phyloP scores from a whole-genome alignment of 192 early-diverging fungal genomes.

The Funneliformis geosporum region DNA sequence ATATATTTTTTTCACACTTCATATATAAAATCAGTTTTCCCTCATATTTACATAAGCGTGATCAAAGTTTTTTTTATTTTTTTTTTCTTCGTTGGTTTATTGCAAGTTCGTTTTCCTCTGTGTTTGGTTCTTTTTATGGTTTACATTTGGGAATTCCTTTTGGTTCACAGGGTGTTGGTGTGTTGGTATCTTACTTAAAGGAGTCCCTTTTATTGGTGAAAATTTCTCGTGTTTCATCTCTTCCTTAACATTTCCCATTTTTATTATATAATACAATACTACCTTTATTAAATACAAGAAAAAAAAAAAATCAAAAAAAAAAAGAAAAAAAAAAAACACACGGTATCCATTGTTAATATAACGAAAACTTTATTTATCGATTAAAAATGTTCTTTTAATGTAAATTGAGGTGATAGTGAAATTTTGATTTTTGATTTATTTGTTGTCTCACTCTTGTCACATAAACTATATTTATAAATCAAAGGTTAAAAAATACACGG shows the following conservation, averaged over 20 bases:
- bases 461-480: not conserved
- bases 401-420: not conserved
- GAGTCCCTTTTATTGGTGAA: constrained; percentile 19
- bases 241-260: not conserved
- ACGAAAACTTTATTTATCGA: not conserved
- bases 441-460: not conserved
- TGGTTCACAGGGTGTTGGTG: constrained; percentile 22
- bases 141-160: constrained; percentile 14
- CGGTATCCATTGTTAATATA: not conserved
- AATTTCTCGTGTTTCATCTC: not conserved
- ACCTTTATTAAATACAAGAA: constrained; percentile 20
- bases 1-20: constrained; percentile 8
- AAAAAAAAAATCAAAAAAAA: too few species aligned
- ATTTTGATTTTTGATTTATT: not conserved
- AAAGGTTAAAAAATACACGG: not conserved
- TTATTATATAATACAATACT: constrained; percentile 29
- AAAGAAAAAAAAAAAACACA: not conserved
- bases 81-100: constrained; percentile 13
- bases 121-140: constrained; percentile 10
- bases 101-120: not conserved
- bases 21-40: constrained; percentile 7
- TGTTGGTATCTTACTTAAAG: constrained; percentile 15
- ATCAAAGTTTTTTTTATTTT: not conserved
- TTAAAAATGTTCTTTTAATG: not conserved
- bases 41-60: constrained; percentile 1